Evolutionary conservation across 345 rosid species (phyloP), one percentile per base, ranked within the genome.

Genomic region (Camelina neglecta): DNA sequence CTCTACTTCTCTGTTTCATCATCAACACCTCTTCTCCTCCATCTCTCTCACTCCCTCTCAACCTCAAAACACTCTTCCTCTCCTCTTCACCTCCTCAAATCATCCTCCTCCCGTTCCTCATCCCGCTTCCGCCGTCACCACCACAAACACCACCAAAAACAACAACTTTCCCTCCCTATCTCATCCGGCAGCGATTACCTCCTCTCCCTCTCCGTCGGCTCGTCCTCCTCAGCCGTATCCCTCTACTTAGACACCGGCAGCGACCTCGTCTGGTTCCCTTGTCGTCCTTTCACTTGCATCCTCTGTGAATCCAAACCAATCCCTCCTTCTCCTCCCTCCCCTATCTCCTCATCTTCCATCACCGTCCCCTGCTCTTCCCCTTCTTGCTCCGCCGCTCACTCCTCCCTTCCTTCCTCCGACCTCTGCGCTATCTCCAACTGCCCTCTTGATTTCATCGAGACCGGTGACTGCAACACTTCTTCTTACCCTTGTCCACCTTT

Each of bases 181-280:
- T 88, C 96, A 6, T 84, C 99, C 8, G 97, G 97, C 8, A 92
- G 93, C 60, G 99, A 92, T 57, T 95, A 90, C 72, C 88, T 93
- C 8, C 89, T 92, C 51, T 86, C 96, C 20, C 88, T 92, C 50
- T 86, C 96, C 29, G 79, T 95, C 65, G 80, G 87, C 71, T 79
- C 92, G 55, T 75, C 85, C 59, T 60, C 91, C 16, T 85, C 83
- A 29, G 21, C 84, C 45, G 79, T 95, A 70, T 89, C 93, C 1
- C 90, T 95, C 48, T 95, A 89, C 83, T 86, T 95, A 11, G 97
- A 95, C 85, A 95, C 99, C 15, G 99, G 99, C 47, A 89, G 96
- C 39, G 97, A 95, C 85, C 89, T 95, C 21, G 97, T 95, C 62
- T 95, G 99, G 99, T 89, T 90, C 84, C 99, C 97, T 20, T 92